Percentiles rank a stretch among this genome's conserved stretches.
These are phyloP conservation scores for Corinectria fuckeliana DNA, from an alignment of 2,329 filamentous ascomycete species.

Conservation along the genomic window DNA sequence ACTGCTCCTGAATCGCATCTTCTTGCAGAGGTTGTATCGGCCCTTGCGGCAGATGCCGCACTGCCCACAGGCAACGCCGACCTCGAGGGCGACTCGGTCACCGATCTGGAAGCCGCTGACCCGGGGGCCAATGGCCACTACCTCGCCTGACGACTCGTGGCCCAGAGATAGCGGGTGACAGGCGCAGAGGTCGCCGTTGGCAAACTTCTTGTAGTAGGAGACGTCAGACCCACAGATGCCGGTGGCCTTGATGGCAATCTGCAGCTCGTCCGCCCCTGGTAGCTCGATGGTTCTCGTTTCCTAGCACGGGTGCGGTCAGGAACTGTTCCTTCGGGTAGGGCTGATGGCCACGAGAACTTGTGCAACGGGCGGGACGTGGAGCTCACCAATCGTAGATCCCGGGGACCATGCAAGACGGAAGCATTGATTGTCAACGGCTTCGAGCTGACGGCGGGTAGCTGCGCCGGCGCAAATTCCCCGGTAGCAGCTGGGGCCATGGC, in stretches of 20 bases:
- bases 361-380: slow-evolving; percentile 16
- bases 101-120: slow-evolving; percentile 60
- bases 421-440: slow-evolving; percentile 56
- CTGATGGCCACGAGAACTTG: slow-evolving; percentile 24
- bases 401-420: slow-evolving; percentile 63
- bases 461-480: slow-evolving; percentile 51
- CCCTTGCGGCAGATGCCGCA: slow-evolving; percentile 59
- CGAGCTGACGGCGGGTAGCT: slow-evolving; percentile 48
- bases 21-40: slow-evolving; percentile 68
- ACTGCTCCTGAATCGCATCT: slow-evolving; percentile 67
- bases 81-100: slow-evolving; percentile 65
- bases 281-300: slow-evolving; percentile 57
- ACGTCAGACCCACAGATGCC: slow-evolving; percentile 75
- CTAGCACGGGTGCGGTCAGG: slow-evolving; percentile 43
- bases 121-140: slow-evolving; percentile 61
- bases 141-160: slow-evolving; percentile 67
- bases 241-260: slow-evolving; percentile 69
- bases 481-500: slow-evolving; percentile 60
- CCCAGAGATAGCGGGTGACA: slow-evolving; percentile 69
- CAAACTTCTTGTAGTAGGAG: slow-evolving; percentile 75
- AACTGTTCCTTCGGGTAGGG: slow-evolving; percentile 29
- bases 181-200: slow-evolving; percentile 73
- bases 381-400: slow-evolving; percentile 64
- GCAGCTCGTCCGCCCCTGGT: slow-evolving; percentile 61
- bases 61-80: slow-evolving; percentile 60